Base-by-base conservation (phyloP, 1,284 basidiomycete genomes). In the Apiotrichum akiyoshidainum region DNA sequence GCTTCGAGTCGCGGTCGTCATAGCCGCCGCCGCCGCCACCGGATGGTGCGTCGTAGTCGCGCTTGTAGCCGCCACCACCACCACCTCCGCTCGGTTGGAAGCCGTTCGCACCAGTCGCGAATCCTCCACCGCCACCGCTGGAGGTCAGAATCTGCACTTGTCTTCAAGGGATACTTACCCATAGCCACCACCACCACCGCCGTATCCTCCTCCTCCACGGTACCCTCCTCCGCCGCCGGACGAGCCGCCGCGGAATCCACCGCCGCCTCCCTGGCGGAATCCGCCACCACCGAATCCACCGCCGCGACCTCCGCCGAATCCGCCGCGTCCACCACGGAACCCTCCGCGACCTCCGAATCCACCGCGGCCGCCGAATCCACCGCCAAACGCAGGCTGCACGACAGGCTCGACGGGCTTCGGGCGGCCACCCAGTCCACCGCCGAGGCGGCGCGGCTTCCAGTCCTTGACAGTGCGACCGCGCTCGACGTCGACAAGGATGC, bases 401-500 rank as follows among this genome's bases (percentile, higher is more conserved):
- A 62, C 57, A 13, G 65, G 58, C 60, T 71, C 70, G 19, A 86
- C 84, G 5, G 89, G 88, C 77, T 96, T 96, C n/a, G 91, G 89
- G 54, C 90, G 83, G 14, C 95, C 96, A 21, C 96, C 96, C 26
- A 99, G 83, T 1, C 96, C 96, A 17, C 95, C 96, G 26, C 95
- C 96, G 0, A 99, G 81, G 57, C 93, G 86, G 60, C 90, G 88
- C 7, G 96, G 96, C 74, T 97, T 97, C 96, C 96, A 99, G 9
- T 93, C 96, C 64, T 95, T 87, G 33, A 99, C 96, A 1, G 96
- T 99, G 52, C 95, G 86, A 9, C 96, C 96, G 46, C 96, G 87
- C 79, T 99, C 96, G 54, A 99, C 95, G 73, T 99, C 96, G 53
- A 99, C 95, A 45, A 98, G 82, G 61, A 98, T 92, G 63, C 90